Percentiles rank a stretch among this genome's conserved stretches.
These are phyloP conservation scores for Eutrema japonicum DNA, from an alignment of 345 rosid genomes.

Conservation along the genomic window DNA sequence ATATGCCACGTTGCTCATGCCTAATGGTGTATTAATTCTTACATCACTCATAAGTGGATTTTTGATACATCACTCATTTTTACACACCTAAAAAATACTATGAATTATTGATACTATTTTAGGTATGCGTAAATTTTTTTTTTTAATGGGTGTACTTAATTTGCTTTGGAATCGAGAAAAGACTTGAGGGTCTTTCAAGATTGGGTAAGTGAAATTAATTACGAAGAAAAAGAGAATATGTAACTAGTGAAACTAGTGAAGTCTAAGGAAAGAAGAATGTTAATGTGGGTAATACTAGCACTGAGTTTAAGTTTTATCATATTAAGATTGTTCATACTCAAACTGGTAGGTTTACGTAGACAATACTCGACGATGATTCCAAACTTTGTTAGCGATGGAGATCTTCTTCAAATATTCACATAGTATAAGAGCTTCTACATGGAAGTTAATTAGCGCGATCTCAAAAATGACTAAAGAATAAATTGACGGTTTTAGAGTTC, in stretches of 20 bases:
- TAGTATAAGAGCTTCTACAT: neutral
- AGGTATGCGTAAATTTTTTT: neutral
- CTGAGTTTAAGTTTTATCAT: neutral
- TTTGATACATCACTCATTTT: neutral
- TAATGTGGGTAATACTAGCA: neutral
- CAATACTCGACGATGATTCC: neutral
- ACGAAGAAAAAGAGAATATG: neutral
- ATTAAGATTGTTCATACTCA: neutral
- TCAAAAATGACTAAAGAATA: neutral
- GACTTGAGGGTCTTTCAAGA: neutral
- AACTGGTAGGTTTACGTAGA: neutral
- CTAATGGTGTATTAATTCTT: neutral
- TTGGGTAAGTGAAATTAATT: neutral
- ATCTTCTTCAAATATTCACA: too few species aligned
- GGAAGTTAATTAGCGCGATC: neutral
- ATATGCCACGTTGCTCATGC: neutral
- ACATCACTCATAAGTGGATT: too few species aligned
- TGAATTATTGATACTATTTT: neutral
- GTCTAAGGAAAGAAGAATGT: neutral
- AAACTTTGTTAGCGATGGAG: neutral
- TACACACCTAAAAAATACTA: neutral
- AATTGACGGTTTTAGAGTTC: conserved; percentile 3
- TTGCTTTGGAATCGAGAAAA: neutral
- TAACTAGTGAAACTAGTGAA: neutral
- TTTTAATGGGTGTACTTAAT: neutral